phyloP scores from a whole-genome alignment of 352 stramenopile species.

The Phytophthora hybrid region DNA sequence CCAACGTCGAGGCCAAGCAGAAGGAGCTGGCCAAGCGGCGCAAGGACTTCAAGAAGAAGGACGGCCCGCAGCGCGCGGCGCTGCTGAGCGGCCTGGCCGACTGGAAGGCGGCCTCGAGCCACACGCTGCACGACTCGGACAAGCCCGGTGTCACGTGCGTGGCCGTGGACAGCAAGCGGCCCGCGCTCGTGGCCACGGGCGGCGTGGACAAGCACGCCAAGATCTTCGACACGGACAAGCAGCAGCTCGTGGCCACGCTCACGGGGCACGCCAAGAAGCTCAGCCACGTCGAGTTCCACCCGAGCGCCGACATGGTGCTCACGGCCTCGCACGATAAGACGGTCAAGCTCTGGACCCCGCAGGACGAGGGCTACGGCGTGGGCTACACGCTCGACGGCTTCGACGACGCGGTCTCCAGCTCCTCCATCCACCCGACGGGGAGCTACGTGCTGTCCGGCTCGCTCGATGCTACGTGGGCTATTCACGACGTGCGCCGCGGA shows the following conservation, averaged over 20 bases:
- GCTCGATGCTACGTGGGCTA: constrained; percentile 84
- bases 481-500: constrained; percentile 82
- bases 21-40: constrained; percentile 75
- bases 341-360: constrained; percentile 78
- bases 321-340: constrained; percentile 84
- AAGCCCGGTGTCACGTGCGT: constrained; percentile 73
- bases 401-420: constrained; percentile 62
- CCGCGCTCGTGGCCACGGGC: constrained; percentile 66
- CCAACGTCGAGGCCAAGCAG: constrained; percentile 72
- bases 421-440: constrained; percentile 86
- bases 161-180: constrained; percentile 64
- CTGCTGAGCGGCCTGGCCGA: constrained; percentile 36
- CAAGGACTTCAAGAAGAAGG: constrained; percentile 83
- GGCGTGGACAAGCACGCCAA: constrained; percentile 88
- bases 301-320: constrained; percentile 70
- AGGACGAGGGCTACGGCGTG: constrained; percentile 54
- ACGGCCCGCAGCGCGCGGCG: constrained; percentile 54
- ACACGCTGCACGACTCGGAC: constrained; percentile 78
- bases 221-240: constrained; percentile 77
- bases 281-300: constrained; percentile 81
- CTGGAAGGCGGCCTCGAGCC: constrained; percentile 58
- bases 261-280: constrained; percentile 88
- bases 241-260: constrained; percentile 83
- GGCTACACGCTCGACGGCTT: constrained; percentile 73
- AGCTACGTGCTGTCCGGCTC: constrained; percentile 83